Evolutionary conservation across 225 moss, liverwort and hornwort genomes (phyloP).

Genomic region (Rhytidiadelphus loreus): DNA sequence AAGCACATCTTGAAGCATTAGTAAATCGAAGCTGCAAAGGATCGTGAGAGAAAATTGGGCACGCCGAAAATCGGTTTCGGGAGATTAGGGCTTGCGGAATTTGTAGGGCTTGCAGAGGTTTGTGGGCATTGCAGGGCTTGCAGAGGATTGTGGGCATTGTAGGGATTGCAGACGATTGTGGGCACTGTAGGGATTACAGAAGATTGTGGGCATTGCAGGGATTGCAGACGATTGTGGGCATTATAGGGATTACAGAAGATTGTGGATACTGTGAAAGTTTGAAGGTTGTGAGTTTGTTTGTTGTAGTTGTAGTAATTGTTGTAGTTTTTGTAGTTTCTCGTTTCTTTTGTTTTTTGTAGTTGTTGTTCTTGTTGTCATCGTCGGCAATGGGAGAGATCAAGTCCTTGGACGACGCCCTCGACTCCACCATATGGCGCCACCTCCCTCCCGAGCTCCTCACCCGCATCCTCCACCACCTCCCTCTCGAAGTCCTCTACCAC

Average conservation of each 20-base stretch:
- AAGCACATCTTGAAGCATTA: too few relatives aligned
- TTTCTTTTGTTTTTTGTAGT: too few relatives aligned
- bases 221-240: not conserved
- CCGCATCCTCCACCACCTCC: too few relatives aligned
- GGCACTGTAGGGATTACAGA: not conserved
- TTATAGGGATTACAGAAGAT: not conserved
- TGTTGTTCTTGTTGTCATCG: not conserved
- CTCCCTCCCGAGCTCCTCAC: not conserved
- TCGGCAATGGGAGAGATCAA: not conserved
- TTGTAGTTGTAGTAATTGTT: not conserved
- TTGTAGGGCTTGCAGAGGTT: not conserved
- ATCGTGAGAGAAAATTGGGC: not conserved
- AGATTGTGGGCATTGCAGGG: not conserved
- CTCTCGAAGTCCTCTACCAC: not conserved
- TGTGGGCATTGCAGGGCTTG: not conserved
- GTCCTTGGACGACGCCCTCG: not conserved
- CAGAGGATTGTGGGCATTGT: not conserved
- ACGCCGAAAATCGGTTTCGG: not conserved
- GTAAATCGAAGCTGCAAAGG: not conserved
- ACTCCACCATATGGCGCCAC: not conserved
- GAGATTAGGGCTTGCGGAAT: not conserved
- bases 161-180: not conserved
- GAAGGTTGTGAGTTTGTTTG: not conserved
- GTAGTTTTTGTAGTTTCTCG: not conserved
- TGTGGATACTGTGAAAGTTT: not conserved